These are phyloP conservation scores for Paramecium pentaurelia DNA, from an alignment of 73 alveolate genomes.

Conservation along the genomic window DNA sequence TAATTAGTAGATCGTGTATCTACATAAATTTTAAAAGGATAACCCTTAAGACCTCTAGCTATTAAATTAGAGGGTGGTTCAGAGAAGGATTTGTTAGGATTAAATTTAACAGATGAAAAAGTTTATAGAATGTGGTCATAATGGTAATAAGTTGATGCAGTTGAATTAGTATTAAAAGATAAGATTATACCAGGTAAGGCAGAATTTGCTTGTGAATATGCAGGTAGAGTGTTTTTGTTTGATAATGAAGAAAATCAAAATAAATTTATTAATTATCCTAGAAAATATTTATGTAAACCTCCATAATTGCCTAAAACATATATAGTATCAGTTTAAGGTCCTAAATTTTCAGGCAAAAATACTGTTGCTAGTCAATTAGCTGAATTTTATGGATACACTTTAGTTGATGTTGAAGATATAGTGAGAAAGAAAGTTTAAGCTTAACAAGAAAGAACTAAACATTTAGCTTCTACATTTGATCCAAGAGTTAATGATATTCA, in stretches of 20 bases:
- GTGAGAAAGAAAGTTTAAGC: constrained; percentile 64
- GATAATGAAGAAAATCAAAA: constrained; percentile 87
- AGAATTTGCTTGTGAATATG: constrained; percentile 89
- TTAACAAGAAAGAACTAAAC: constrained; percentile 74
- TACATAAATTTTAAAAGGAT: constrained; percentile 73
- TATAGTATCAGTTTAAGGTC: constrained; percentile 87
- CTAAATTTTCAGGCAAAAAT: constrained; percentile 87
- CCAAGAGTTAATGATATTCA: constrained; percentile 67
- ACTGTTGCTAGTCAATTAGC: constrained; percentile 82
- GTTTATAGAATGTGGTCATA: constrained; percentile 91
- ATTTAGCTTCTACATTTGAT: constrained; percentile 65
- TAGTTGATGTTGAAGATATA: constrained; percentile 87
- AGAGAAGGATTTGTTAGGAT: constrained; percentile 85
- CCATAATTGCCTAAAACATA: constrained; percentile 90
- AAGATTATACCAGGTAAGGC: constrained; percentile 87
- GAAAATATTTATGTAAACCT: constrained; percentile 78
- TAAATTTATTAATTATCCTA: constrained; percentile 85
- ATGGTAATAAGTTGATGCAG: constrained; percentile 97
- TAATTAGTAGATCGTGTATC: constrained; percentile 77
- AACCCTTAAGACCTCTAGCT: constrained; percentile 93
- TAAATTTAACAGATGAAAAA: constrained; percentile 85
- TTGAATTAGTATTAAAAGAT: constrained; percentile 83
- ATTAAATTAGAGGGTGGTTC: constrained; percentile 86
- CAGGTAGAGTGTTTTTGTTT: constrained; percentile 87
- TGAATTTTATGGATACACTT: constrained; percentile 88